Evolutionary conservation across 2,329 filamentous ascomycete species (phyloP).

Genomic region (Penicillium sp.): DNA sequence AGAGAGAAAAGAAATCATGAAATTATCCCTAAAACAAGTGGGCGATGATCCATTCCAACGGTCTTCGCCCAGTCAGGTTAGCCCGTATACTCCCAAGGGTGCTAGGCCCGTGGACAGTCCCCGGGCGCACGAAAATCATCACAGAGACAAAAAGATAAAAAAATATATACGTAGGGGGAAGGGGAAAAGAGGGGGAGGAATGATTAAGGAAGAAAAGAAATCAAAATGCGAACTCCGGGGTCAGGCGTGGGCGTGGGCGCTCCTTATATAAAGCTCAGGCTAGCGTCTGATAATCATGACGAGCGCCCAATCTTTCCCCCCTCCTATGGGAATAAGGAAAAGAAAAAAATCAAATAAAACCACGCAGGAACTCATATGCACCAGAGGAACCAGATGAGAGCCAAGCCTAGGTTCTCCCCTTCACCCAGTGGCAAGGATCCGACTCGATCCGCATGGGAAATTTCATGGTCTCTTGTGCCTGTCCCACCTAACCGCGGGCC

Average conservation of each 20-base stretch:
- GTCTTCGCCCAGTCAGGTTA: conserved; percentile 28
- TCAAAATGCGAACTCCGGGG: conserved; percentile 7
- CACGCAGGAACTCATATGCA: conserved; percentile 5
- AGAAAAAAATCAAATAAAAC: not conserved
- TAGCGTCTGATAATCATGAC: conserved; percentile 27
- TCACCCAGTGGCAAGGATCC: conserved; percentile 22
- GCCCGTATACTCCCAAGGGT: conserved; percentile 20
- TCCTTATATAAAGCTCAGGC: conserved; percentile 28
- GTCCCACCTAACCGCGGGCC: conserved; percentile 27
- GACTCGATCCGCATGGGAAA: conserved; percentile 28
- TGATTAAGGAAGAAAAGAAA: conserved; percentile 1
- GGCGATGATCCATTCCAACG: conserved; percentile 28
- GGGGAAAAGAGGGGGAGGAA: not conserved
- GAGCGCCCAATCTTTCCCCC: conserved; percentile 22
- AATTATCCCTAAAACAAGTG: not conserved
- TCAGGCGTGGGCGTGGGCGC: conserved; percentile 17
- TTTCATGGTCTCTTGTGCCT: conserved; percentile 26
- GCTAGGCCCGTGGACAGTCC: conserved; percentile 2
- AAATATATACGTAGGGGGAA: not conserved
- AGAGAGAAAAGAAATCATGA: not conserved
- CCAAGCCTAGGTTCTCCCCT: conserved; percentile 16
- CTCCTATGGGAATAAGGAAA: not conserved
- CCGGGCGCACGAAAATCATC: conserved; percentile 1
- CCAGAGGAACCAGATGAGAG: not conserved
- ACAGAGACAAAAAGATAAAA: not conserved